phyloP scores from a whole-genome alignment of 108 stramenopile genomes.

The Fragilaria radians region DNA sequence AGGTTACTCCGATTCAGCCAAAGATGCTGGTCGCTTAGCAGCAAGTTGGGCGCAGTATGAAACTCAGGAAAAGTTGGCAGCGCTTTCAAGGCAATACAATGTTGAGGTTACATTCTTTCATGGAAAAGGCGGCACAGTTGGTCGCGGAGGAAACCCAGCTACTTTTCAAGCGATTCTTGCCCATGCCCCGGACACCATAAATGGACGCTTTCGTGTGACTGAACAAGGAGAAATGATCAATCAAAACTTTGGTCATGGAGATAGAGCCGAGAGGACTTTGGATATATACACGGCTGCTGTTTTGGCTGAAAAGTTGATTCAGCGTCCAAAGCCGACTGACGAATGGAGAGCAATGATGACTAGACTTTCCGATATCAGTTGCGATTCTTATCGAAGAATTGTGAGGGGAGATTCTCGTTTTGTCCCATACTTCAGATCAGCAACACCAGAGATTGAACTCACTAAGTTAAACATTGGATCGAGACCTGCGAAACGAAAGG shows the following conservation, averaged over 20 bases:
- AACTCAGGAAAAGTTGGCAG: conserved; percentile 79
- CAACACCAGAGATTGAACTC: conserved; percentile 95
- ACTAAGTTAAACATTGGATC: conserved; percentile 93
- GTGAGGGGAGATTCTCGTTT: conserved; percentile 85
- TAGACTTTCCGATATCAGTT: conserved; percentile 75
- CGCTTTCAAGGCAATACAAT: conserved; percentile 52
- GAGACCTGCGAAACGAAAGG: conserved; percentile 92
- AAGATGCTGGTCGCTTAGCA: conserved; percentile 95
- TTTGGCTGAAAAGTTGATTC: conserved; percentile 73
- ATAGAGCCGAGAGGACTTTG: conserved; percentile 86
- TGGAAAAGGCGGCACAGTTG: conserved; percentile 79
- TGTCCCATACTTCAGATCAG: conserved; percentile 95
- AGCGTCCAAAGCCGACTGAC: conserved; percentile 39
- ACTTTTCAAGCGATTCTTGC: conserved; percentile 83
- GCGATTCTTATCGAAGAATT: conserved; percentile 83
- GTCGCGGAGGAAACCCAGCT: conserved; percentile 76
- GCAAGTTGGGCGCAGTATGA: conserved; percentile 95
- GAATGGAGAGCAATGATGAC: conserved; percentile 86
- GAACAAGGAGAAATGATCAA: conserved; percentile 99
- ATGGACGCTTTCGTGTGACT: conserved; percentile 96
- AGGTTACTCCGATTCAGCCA: conserved; percentile 95
- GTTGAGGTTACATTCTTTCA: conserved; percentile 86
- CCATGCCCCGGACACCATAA: conserved; percentile 88
- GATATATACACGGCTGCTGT: conserved; percentile 96
- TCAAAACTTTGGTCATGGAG: conserved; percentile 90